phyloP scores from a whole-genome alignment of 441 rosid genomes.

The Jatropha podagrica region DNA sequence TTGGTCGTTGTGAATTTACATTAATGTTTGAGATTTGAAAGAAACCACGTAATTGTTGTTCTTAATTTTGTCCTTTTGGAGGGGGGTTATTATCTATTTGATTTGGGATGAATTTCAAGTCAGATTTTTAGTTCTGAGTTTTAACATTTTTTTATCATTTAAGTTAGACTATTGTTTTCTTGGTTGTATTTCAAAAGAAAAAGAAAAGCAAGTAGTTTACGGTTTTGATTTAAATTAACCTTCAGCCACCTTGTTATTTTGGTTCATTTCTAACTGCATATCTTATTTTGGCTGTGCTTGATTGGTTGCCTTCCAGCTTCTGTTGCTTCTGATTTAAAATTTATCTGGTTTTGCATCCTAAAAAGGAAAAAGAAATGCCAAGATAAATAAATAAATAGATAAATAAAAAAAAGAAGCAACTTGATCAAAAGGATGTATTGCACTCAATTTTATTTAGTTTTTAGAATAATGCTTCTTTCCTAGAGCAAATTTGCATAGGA shows the following conservation, averaged over 20 bases:
- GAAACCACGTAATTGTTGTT: too few species aligned
- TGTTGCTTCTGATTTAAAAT: neutral
- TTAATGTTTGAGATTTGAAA: too few species aligned
- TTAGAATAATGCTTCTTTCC: neutral
- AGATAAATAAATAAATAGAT: neutral
- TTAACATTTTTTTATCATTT: too few species aligned
- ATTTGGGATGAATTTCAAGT: too few species aligned
- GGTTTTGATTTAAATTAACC: neutral
- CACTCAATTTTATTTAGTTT: neutral
- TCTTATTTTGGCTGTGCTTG: neutral
- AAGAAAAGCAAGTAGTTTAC: too few species aligned
- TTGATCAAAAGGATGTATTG: neutral
- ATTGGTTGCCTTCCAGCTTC: neutral
- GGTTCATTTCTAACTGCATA: neutral
- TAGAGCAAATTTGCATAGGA: neutral
- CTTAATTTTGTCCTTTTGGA: neutral
- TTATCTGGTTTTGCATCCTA: neutral
- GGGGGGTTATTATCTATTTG: too few species aligned
- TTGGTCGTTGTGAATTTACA: too few species aligned
- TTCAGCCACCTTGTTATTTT: neutral
- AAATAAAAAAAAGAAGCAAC: neutral
- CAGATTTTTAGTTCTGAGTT: too few species aligned
- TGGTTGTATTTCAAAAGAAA: too few species aligned
- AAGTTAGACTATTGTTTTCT: too few species aligned
- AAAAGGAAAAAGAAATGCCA: neutral